A percentile compares a stretch with the other conserved stretches of the same genome.
Conservation (phyloP, 148 eudicot genomes). For the Fallopia convolvulus region DNA sequence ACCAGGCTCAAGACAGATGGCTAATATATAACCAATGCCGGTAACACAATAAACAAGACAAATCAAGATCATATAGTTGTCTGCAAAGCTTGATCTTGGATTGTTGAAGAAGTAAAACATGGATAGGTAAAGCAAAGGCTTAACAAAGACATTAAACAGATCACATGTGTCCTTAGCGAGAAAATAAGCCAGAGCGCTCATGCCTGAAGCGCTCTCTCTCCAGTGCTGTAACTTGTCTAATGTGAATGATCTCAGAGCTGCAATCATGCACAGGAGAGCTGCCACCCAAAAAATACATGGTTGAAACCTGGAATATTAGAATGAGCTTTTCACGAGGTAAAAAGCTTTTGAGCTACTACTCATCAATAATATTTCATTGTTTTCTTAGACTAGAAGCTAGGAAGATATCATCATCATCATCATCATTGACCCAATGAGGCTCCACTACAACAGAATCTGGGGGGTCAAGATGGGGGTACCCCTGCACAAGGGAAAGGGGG, state of each 20-base stretch:
- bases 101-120: conserved; percentile 87
- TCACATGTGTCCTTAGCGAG: conserved; percentile 79
- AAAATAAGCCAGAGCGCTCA: conserved; percentile 78
- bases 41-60: conserved; percentile 89
- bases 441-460: no score
- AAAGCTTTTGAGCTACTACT: neutral
- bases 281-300: conserved; percentile 17
- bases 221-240: conserved; percentile 69
- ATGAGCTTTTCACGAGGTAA: neutral
- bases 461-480: no score
- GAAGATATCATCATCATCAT: no score
- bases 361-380: no score
- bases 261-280: conserved; percentile 76
- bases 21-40: conserved; percentile 72
- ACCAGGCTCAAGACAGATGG: conserved; percentile 59
- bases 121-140: conserved; percentile 80
- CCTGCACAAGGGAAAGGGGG: no score
- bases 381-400: no score
- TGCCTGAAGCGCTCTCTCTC: conserved; percentile 81
- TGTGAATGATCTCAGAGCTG: conserved; percentile 77
- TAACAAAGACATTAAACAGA: conserved; percentile 49
- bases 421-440: no score
- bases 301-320: neutral
- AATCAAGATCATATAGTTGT: conserved; percentile 54
- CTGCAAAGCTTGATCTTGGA: conserved; percentile 67